phyloP scores from a whole-genome alignment of 768 basidiomycete species.

The Tricholoma flavovirens region DNA sequence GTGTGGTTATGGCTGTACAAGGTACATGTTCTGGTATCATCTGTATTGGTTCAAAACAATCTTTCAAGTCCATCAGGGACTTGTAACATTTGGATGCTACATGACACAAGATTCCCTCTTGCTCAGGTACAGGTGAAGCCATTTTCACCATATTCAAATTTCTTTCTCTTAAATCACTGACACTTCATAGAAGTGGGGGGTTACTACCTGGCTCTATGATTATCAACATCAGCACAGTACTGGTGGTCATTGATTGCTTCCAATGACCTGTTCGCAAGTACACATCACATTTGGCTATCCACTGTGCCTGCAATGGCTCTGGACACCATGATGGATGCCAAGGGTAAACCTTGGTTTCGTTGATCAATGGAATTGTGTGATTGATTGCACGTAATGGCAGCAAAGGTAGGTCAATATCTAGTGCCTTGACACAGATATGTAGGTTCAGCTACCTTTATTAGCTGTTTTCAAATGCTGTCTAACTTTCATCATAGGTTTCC shows the following conservation, averaged over 20 bases:
- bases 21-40: constrained; percentile 24
- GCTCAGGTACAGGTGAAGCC: constrained; percentile 22
- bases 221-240: constrained; percentile 31
- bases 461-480: constrained; percentile 7
- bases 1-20: constrained; percentile 25
- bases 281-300: constrained; percentile 22
- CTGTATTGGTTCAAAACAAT: constrained; percentile 34
- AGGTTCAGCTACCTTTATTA: constrained; percentile 18
- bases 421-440: constrained; percentile 21
- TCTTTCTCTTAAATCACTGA: constrained; percentile 9
- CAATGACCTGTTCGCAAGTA: constrained; percentile 25
- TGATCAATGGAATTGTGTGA: constrained; percentile 34
- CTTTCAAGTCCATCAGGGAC: constrained; percentile 28
- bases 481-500: constrained; percentile 9
- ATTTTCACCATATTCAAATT: constrained; percentile 33
- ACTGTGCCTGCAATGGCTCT: constrained; percentile 26
- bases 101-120: constrained; percentile 19
- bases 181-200: constrained; percentile 19
- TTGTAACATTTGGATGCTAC: constrained; percentile 14
- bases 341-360: constrained; percentile 12
- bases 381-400: constrained; percentile 36
- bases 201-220: constrained; percentile 17
- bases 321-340: constrained; percentile 35
- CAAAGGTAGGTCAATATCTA: constrained; percentile 20
- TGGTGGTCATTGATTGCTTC: constrained; percentile 26